These are phyloP conservation scores for Strigomonas culicis DNA, from an alignment of 208 protist genomes.

Conservation along the genomic window DNA sequence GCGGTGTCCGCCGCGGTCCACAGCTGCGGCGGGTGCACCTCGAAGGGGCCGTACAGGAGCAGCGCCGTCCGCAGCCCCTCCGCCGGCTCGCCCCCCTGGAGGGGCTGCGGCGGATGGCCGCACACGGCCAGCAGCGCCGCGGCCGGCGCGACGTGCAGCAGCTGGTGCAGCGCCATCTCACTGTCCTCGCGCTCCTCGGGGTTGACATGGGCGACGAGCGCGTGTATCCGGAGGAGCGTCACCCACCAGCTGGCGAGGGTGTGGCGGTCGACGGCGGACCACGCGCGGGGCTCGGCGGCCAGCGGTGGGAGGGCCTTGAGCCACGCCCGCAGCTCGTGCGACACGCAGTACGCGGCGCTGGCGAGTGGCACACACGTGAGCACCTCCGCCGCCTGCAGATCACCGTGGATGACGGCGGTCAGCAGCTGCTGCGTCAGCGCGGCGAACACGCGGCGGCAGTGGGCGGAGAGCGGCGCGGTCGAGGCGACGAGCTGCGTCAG, in stretches of 20 bases:
- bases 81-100: no score
- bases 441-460: slow-evolving; percentile 20
- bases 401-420: slow-evolving; percentile 14
- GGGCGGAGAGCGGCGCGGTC: slow-evolving; percentile 23
- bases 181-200: slow-evolving; percentile 17
- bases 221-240: slow-evolving; percentile 28
- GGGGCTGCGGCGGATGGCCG: no score
- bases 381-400: slow-evolving; percentile 14
- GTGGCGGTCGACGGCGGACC: no score
- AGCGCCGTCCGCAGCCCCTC: slow-evolving; percentile 4
- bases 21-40: not conserved
- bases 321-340: slow-evolving; percentile 7
- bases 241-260: slow-evolving; percentile 20
- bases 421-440: slow-evolving; percentile 19
- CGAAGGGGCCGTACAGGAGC: slow-evolving; percentile 18
- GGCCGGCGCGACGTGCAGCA: slow-evolving; percentile 13
- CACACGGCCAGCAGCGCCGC: no score
- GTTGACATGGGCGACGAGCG: slow-evolving; percentile 29
- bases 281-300: no score
- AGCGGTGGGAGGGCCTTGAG: no score
- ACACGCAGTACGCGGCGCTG: slow-evolving; percentile 17
- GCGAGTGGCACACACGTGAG: slow-evolving; percentile 15
- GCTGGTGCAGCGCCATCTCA: slow-evolving; percentile 13
- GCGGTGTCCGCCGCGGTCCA: not conserved
- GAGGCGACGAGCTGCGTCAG: slow-evolving; percentile 31